Evolutionary conservation across 73 alveolate genomes (phyloP).

Genomic region (Tetrahymena thermophila): DNA sequence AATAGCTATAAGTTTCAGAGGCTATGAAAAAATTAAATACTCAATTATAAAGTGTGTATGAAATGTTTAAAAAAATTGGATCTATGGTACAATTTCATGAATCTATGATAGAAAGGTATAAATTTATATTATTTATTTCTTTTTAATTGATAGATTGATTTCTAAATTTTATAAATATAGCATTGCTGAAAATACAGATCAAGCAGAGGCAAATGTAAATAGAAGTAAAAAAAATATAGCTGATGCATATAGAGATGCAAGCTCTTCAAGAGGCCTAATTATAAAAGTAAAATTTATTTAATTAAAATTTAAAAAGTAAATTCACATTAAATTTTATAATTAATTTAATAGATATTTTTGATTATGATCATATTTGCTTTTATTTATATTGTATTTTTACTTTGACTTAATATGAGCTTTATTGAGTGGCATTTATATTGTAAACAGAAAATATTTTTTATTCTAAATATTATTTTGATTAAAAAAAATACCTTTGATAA

Average conservation of each 20-base stretch:
- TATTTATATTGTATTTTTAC: not conserved
- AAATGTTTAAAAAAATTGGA: not conserved
- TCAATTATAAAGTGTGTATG: not conserved
- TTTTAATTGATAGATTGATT: not conserved
- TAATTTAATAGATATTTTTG: not conserved
- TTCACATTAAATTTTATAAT: not conserved
- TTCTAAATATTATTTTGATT: too few relatives aligned
- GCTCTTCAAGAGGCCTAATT: not conserved
- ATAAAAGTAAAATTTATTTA: not conserved
- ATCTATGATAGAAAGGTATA: not conserved
- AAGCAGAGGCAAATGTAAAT: not conserved
- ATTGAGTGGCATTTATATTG: too few relatives aligned
- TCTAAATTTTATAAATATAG: not conserved
- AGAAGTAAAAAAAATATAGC: not conserved
- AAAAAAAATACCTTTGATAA: too few relatives aligned
- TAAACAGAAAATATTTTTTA: too few relatives aligned
- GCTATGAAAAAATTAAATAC: not conserved
- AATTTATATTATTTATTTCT: not conserved
- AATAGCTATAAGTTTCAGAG: not conserved
- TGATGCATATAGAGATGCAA: not conserved
- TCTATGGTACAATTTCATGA: not conserved
- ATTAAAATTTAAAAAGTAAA: not conserved
- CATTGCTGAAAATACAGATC: not conserved
- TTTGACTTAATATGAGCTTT: not conserved
- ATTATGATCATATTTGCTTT: not conserved